Conservation (phyloP, 331 rosid genomes). For the Rosa hybrid region DNA sequence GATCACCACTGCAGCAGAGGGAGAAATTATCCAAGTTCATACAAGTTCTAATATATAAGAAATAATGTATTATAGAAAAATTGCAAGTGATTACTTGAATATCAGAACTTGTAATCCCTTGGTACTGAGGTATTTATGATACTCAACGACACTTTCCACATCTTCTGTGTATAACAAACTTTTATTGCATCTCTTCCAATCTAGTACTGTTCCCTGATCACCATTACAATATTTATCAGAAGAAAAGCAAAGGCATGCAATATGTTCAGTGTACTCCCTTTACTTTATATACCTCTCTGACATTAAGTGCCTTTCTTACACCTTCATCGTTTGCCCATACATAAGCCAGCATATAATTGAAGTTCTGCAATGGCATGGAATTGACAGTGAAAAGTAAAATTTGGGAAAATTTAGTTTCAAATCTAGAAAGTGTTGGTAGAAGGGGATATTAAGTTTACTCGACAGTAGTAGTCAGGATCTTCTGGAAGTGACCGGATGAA, state of each 20-base stretch:
- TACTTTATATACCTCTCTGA: slow-evolving; percentile 20
- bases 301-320: slow-evolving; percentile 20
- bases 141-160: slow-evolving; percentile 16
- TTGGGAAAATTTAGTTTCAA: not conserved
- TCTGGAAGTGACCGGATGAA: not conserved
- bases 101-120: slow-evolving; percentile 28
- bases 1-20: slow-evolving; percentile 26
- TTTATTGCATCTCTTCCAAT: slow-evolving; percentile 31
- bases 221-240: not conserved
- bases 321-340: slow-evolving; percentile 20
- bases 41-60: not conserved
- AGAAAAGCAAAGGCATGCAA: not conserved
- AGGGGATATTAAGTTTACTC: slow-evolving; percentile 10
- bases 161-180: slow-evolving; percentile 10
- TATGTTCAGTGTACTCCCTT: not conserved
- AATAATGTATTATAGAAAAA: not conserved
- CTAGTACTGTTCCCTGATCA: slow-evolving; percentile 19
- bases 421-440: not conserved
- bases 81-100: slow-evolving; percentile 7
- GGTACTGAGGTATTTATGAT: slow-evolving; percentile 26
- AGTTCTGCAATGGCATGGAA: slow-evolving; percentile 13
- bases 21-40: not conserved
- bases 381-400: not conserved
- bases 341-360: slow-evolving; percentile 22
- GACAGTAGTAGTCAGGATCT: slow-evolving; percentile 12